phyloP scores from a whole-genome alignment of 768 basidiomycete genomes.

The Russula ochroleuca region DNA sequence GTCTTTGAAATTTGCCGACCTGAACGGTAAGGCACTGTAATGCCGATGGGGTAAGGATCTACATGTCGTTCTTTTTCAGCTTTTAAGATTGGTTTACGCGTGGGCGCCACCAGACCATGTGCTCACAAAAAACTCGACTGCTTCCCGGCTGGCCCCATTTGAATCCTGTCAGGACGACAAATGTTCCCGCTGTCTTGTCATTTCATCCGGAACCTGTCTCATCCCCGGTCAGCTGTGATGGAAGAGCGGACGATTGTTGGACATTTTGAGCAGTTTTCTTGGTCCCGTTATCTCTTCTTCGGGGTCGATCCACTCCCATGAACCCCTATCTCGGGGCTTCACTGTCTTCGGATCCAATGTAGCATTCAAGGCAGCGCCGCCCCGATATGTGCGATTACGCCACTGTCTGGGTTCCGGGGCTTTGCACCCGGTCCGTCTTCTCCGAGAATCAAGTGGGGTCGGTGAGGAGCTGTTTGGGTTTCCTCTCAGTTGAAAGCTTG shows the following conservation, averaged over 20 bases:
- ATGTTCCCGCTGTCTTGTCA: background rate
- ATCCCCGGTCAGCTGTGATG: conserved; percentile 11
- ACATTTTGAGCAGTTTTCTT: background rate
- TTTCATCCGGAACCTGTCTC: background rate
- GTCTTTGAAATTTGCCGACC: conserved; percentile 10
- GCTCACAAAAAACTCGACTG: conserved; percentile 1
- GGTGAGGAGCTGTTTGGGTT: conserved; percentile 1
- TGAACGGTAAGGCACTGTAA: background rate
- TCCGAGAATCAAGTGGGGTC: background rate
- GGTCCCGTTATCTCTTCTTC: conserved; percentile 4
- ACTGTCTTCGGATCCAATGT: conserved; percentile 15
- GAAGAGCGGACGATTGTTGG: background rate
- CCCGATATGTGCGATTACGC: background rate
- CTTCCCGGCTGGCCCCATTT: conserved; percentile 2
- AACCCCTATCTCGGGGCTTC: conserved; percentile 9
- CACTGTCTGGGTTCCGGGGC: conserved; percentile 19
- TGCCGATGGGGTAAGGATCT: background rate
- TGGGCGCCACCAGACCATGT: conserved; percentile 18
- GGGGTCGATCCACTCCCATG: conserved; percentile 21
- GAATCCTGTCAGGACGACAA: conserved; percentile 1
- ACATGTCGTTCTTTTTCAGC: background rate
- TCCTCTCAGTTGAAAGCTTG: conserved; percentile 23
- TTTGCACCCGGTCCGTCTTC: conserved; percentile 14
- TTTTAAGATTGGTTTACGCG: background rate
- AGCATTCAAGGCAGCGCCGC: conserved; percentile 1